Evolutionary conservation across 495 filamentous ascomycete species (phyloP).

Genomic region (Penicillium samsonianum): DNA sequence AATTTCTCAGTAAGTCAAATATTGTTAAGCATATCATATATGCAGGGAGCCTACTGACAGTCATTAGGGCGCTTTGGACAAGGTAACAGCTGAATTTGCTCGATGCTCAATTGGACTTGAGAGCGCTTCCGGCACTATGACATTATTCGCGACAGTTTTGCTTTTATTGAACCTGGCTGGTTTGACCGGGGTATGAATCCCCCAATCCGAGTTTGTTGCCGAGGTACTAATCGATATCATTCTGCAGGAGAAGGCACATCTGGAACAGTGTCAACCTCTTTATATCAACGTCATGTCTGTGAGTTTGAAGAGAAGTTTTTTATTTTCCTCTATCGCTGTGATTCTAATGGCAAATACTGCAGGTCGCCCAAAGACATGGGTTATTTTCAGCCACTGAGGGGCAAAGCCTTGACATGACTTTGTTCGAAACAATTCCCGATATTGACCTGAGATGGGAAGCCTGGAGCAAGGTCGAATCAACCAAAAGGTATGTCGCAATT

Average conservation of each 20-base stretch:
- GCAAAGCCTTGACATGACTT: constrained; percentile 46
- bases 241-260: constrained; percentile 44
- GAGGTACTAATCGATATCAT: constrained; percentile 17
- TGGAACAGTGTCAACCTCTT: constrained; percentile 51
- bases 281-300: constrained; percentile 55
- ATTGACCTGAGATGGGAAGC: constrained; percentile 55
- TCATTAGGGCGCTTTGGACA: constrained; percentile 41
- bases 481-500: constrained; percentile 41
- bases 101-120: constrained; percentile 42
- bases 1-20: constrained; percentile 44
- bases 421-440: constrained; percentile 49
- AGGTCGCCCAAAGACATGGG: constrained; percentile 54
- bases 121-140: constrained; percentile 40
- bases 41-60: constrained; percentile 11
- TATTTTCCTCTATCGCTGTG: neutral
- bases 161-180: constrained; percentile 51
- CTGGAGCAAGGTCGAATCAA: constrained; percentile 54
- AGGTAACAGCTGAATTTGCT: constrained; percentile 43
- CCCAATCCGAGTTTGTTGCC: neutral
- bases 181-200: constrained; percentile 47
- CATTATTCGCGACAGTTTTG: constrained; percentile 49
- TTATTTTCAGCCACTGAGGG: constrained; percentile 50
- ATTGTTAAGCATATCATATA: neutral
- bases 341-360: constrained; percentile 8
- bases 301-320: constrained; percentile 12